Evolutionary conservation across 257 asterid species (phyloP).

Genomic region (Petunia secreta): DNA sequence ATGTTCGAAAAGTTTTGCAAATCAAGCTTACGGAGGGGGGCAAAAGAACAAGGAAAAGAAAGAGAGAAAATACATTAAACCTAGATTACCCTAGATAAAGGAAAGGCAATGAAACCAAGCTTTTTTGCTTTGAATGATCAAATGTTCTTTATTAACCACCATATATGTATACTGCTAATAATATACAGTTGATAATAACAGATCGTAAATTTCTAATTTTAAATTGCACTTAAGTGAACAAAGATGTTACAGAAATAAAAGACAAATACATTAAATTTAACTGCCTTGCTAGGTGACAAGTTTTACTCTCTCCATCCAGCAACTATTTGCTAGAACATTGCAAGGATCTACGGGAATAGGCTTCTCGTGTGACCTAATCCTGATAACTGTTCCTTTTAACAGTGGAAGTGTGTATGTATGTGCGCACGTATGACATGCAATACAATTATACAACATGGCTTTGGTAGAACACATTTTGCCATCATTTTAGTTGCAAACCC

Average conservation of each 20-base stretch:
- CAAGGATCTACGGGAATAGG: neutral
- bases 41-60: neutral
- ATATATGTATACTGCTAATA: constrained; percentile 1
- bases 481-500: neutral
- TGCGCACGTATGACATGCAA: neutral
- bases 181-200: neutral
- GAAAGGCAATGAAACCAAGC: constrained; percentile 13
- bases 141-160: neutral
- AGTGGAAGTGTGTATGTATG: neutral
- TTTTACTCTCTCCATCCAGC: neutral
- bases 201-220: neutral
- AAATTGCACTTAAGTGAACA: neutral
- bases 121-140: neutral
- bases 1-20: neutral
- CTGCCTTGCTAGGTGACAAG: neutral
- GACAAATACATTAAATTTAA: neutral
- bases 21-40: neutral
- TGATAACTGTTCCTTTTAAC: neutral
- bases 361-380: neutral
- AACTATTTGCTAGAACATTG: neutral
- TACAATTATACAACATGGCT: neutral
- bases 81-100: no score
- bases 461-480: neutral
- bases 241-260: neutral
- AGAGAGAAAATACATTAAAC: neutral